These are phyloP conservation scores for Hyaloscypha hepaticicola DNA, from an alignment of 495 filamentous ascomycete species.

Conservation along the genomic window DNA sequence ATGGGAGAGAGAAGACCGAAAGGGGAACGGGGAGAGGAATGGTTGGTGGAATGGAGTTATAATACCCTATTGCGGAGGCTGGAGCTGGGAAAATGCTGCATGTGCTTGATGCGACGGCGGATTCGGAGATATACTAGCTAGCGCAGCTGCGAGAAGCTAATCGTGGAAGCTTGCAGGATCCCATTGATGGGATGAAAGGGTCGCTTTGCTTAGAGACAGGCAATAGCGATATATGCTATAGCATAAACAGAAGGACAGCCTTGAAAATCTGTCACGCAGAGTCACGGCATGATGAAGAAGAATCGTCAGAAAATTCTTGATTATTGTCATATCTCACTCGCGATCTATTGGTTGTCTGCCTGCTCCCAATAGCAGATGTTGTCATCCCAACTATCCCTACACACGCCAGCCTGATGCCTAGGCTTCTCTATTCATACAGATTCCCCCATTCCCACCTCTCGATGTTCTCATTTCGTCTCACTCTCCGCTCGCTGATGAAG, in stretches of 20 bases:
- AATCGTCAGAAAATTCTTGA: not conserved
- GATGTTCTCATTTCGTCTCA: not conserved
- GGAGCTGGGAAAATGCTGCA: no score
- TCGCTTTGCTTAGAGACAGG: no score
- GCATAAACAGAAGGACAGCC: no score
- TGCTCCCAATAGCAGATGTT: not conserved
- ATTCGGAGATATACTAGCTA: no score
- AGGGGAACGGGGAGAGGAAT: not conserved
- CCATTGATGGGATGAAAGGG: no score
- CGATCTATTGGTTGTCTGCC: slow-evolving; percentile 5
- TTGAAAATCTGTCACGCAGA: not conserved
- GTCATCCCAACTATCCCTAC: slow-evolving; percentile 6
- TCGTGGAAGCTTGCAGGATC: no score
- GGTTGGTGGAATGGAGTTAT: not conserved
- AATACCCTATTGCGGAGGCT: not conserved
- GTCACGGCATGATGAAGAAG: not conserved
- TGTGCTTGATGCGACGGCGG: no score
- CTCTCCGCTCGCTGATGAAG: slow-evolving; percentile 22
- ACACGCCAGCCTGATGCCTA: not conserved
- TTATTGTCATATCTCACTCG: slow-evolving; percentile 1
- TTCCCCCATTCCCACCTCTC: not conserved
- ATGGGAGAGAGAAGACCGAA: not conserved
- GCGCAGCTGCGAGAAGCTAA: no score
- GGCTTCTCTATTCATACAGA: slow-evolving; percentile 22
- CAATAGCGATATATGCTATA: no score